Conservation (phyloP, 2,329 filamentous ascomycete species). For the Botryotinia globosa region DNA sequence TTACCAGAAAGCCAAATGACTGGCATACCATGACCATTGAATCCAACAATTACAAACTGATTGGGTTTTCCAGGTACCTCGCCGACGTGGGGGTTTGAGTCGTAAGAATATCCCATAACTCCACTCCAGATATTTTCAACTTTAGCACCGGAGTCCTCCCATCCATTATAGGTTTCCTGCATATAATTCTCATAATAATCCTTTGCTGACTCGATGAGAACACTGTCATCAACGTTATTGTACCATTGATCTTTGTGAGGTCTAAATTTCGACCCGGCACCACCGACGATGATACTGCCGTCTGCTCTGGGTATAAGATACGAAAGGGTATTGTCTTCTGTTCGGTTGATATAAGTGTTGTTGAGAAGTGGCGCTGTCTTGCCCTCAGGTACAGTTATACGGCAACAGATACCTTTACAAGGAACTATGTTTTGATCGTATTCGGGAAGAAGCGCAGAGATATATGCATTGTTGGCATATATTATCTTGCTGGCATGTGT, state of each 20-base stretch:
- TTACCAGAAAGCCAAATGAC: constrained; percentile 41
- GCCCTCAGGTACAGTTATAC: constrained; percentile 33
- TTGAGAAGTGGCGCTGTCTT: constrained; percentile 24
- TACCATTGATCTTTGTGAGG: constrained; percentile 42
- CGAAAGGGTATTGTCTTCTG: constrained; percentile 20
- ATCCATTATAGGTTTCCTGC: constrained; percentile 42
- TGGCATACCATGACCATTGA: constrained; percentile 22
- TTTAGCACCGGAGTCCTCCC: constrained; percentile 44
- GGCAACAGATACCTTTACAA: constrained; percentile 48
- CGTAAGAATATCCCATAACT: constrained; percentile 19
- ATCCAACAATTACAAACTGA: constrained; percentile 18
- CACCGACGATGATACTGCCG: constrained; percentile 41
- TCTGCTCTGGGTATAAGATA: constrained; percentile 37
- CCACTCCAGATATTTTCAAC: constrained; percentile 36
- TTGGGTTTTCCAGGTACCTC: not conserved
- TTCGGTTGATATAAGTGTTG: constrained; percentile 26
- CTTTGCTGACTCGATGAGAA: constrained; percentile 42
- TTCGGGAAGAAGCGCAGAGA: constrained; percentile 57
- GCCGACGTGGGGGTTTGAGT: constrained; percentile 15
- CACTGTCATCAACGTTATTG: constrained; percentile 46
- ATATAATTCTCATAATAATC: constrained; percentile 46
- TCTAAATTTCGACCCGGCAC: constrained; percentile 41
- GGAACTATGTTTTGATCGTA: constrained; percentile 54
- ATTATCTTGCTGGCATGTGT: constrained; percentile 55
- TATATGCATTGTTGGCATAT: constrained; percentile 67